Conservation (phyloP, 2,329 filamentous ascomycete species). For the Apiospora aurea region DNA sequence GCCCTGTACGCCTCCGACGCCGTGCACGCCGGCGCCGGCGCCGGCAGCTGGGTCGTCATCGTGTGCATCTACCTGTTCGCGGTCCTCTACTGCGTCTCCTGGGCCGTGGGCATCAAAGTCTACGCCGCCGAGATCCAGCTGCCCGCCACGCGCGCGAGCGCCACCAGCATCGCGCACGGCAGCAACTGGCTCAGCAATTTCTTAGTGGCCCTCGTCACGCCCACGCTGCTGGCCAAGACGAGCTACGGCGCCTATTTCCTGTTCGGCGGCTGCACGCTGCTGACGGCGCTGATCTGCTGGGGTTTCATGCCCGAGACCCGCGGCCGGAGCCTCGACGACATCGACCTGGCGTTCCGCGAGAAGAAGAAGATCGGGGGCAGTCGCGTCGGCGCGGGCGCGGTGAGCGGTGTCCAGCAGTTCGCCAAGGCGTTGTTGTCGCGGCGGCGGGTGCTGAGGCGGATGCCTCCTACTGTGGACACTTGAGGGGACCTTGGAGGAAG, state of each 20-base stretch:
- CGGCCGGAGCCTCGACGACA: conserved; percentile 50
- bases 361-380: neutral
- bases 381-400: neutral
- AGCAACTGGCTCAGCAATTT: conserved; percentile 59
- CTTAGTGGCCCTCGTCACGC: conserved; percentile 53
- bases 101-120: conserved; percentile 61
- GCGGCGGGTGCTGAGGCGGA: too few relatives aligned
- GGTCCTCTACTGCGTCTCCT: conserved; percentile 53
- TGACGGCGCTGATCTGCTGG: conserved; percentile 45
- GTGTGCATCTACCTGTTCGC: conserved; percentile 59
- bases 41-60: conserved; percentile 58
- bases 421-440: neutral
- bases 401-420: conserved; percentile 17
- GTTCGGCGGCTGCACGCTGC: conserved; percentile 49
- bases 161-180: conserved; percentile 60
- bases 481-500: neutral
- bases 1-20: conserved; percentile 53
- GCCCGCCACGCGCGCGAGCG: conserved; percentile 59
- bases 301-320: conserved; percentile 53
- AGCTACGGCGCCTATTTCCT: conserved; percentile 54
- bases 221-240: conserved; percentile 47
- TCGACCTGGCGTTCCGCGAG: conserved; percentile 39
- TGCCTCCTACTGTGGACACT: neutral
- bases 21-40: conserved; percentile 46
- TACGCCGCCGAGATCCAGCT: conserved; percentile 65